Percentiles rank a stretch among this genome's conserved stretches.
phyloP scores from a whole-genome alignment of 257 asterid species.

The Ligustrum vulgare region DNA sequence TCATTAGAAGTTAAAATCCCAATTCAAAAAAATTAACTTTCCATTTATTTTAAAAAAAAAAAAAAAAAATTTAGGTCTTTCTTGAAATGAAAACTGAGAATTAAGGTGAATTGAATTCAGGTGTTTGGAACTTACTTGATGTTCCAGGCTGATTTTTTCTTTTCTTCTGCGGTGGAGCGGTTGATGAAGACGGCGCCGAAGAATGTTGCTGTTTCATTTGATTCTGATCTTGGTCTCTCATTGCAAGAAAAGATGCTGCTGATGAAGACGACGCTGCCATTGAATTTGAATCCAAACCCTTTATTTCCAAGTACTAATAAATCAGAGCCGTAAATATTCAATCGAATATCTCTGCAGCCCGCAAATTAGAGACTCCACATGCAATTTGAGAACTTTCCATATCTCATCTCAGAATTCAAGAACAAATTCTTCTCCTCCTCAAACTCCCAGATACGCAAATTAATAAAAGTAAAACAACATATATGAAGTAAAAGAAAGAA shows the following conservation, averaged over 20 bases:
- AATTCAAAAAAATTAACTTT: too few relatives aligned
- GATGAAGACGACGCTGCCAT: conserved; percentile 59
- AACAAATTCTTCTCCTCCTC: neutral
- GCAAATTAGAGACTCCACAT: neutral
- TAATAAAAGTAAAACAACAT: neutral
- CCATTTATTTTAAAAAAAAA: too few relatives aligned
- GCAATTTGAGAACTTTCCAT: conserved; percentile 3
- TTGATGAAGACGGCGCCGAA: conserved; percentile 25
- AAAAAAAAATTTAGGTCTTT: conserved; percentile 16
- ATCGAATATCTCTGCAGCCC: neutral
- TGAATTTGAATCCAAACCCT: conserved; percentile 6
- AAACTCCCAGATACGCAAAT: neutral
- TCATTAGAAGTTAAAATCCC: neutral
- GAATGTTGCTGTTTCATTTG: conserved; percentile 35
- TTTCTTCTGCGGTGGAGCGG: conserved; percentile 36
- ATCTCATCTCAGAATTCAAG: conserved; percentile 1
- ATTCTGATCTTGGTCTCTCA: conserved; percentile 40
- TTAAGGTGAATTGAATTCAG: neutral
- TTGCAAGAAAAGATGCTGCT: conserved; percentile 32
- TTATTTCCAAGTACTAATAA: neutral
- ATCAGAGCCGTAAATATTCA: neutral
- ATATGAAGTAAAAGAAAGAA: conserved; percentile 15
- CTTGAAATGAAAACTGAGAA: conserved; percentile 4
- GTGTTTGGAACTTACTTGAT: conserved; percentile 60
- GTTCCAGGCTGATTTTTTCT: conserved; percentile 77